Evolutionary conservation across 2,329 filamentous ascomycete genomes (phyloP), one percentile per base, ranked within the genome.

Genomic region (Colletotrichum chrysophilum): DNA sequence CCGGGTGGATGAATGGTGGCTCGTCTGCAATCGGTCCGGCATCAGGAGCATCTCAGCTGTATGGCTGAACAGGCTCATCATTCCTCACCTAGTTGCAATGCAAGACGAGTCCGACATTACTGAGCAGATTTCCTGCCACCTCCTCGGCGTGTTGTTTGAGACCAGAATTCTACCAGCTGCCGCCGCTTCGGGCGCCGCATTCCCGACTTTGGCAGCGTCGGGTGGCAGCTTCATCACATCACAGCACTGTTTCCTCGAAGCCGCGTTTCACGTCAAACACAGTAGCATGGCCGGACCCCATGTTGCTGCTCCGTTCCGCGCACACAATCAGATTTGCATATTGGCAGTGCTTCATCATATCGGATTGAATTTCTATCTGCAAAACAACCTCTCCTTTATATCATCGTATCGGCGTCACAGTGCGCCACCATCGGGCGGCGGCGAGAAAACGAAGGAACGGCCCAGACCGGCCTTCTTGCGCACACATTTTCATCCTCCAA

Each of bases 361-460:
- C 28, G 26, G 62, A 70, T 48, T 75, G 24, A 24, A 72, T 66
- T 74, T 74, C 72, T 74, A 74, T 74, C 61, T 66, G 69, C 43
- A 66, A 72, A 67, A 56, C 26, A 55, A 55, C 56, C 56, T 72
- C 73, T 43, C 38, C 62, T 67, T 66, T 75, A 67, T 75, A 75
- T 75, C 69, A 66, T 67, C 38, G 28, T 64, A 67, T 43, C 38
- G 36, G 36, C 52, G 52, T 75, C 72, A 71, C 32, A 30, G 34
- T 74, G 70, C 64, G 43, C 48, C 70, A 48, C 18, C 18, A 36
- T 12, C 60, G n/a, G 34, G 43, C 16, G 58, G 34, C 61, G 56
- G 43, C 21, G 30, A 38, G 28, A 14, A 24, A 61, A 66, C 26
- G 28, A 64, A 21, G 34, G 56, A 28, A 60, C 28, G 28, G 14